Evolutionary conservation across 305 asterid genomes (phyloP), one percentile per base, ranked within the genome.

Genomic region (Fraxinus floribunda): DNA sequence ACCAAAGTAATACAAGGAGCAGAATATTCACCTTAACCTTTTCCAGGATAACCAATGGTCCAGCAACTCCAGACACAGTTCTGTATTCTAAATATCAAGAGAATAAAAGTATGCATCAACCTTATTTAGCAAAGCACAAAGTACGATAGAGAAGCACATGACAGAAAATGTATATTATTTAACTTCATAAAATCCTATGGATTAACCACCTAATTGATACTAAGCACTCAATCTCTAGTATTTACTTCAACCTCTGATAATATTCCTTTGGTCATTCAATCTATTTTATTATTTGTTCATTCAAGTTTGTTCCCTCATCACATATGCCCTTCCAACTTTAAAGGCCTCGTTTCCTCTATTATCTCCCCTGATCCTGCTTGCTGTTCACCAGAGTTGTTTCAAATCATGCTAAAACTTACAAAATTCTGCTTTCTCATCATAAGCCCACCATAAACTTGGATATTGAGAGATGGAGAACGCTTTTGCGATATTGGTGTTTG

Each of bases 11-110:
- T 73, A 83, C 36, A 52, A 74, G 79, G 83, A 83, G 78, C 35
- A 70, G 5, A 26, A 35, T 64, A 78, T 79, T 79, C 82, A 94
- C 99, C 98, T 96, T 96, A 82, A 96, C 99, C 91, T 96, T 96
- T 60, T 96, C 99, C 8, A 96, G 97, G 83, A 96, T 96, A 86
- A 96, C 98, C 62, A 96, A 92, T 80, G 99, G 99, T 79, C 99
- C 99, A 82, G 99, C 99, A 83, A 94, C 99, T 87, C 99, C 98
- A 73, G 98, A 96, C 85, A 96, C 99, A 74, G 99, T 96, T 87
- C 98, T 92, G 78, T 96, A 96, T 89, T 96, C 99, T 96, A 88
- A 84, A 18, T 60, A 73, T 16, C 29, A 7, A 8, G 34, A 29
- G 9, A 32, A 22, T 18, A 39, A 26, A 44, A 44, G n/a, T 15